Base-by-base conservation (phyloP, 257 asterid species). In the Echites panduratus region DNA sequence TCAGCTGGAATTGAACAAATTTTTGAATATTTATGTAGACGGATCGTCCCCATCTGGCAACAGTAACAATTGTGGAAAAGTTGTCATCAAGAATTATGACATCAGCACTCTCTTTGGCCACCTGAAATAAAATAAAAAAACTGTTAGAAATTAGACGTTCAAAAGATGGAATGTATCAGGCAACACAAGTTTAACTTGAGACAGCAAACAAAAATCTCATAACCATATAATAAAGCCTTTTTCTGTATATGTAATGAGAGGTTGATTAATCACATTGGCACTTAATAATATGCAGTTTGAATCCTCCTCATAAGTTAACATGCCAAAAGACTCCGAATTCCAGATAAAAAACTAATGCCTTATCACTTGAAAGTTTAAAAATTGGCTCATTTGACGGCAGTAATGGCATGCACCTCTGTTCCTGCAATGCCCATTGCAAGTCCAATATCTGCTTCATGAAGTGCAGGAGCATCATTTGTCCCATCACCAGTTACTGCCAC, bases 401-500 rank as follows among this genome's bases (percentile, higher is more conserved):
- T 47, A 49, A 49, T 14, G 20, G 3, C 17, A 73, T 26, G 76
- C 74, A 93, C 98, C 93, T 93, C 98, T 14, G 98, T 94, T 78
- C 98, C 97, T 13, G 98, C 88, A 73, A 94, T 94, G 77, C 98
- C 98, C 98, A 93, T 93, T 35, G 98, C 98, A 44, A 93, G 95
- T 76, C 98, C 97, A 68, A 90, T 93, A 79, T 93, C 98, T 32
- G 98, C 98, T 84, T 93, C 98, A 75, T 90, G 98, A 79, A 93
- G 97, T 13, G 98, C 98, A 69, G 98, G 98, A 66, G 98, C 97
- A 81, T 94, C 98, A 54, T 94, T 94, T 5, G 98, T 94, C 52
- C 98, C 98, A 78, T 94, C 98, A 48, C 98, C 98, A 50, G 98
- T 91, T 40, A 94, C 98, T 43, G 98, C 98, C 74, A 93, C 98